These are phyloP conservation scores for Phytophthora litchii DNA, from an alignment of 352 stramenopile species.

Conservation along the genomic window DNA sequence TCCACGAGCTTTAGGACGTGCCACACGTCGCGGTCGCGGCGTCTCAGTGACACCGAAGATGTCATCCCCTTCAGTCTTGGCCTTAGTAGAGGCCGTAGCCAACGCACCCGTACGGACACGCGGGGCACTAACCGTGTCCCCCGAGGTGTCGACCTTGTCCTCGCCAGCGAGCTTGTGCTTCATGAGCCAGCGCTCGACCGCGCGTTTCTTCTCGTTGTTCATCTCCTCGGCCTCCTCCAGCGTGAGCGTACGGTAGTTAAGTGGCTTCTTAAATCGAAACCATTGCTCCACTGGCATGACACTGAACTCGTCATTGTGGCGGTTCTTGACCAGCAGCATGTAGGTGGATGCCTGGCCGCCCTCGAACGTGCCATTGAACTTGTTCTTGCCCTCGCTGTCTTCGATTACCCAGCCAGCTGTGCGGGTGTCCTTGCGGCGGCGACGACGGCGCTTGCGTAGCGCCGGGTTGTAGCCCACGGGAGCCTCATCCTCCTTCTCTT, in stretches of 20 bases:
- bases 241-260: conserved; percentile 85
- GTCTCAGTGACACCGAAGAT: conserved; percentile 71
- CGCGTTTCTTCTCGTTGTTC: conserved; percentile 91
- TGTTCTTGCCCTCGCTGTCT: conserved; percentile 82
- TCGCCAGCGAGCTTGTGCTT: conserved; percentile 86
- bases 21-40: conserved; percentile 50
- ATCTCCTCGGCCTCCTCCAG: conserved; percentile 86
- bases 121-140: conserved; percentile 69
- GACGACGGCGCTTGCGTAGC: conserved; percentile 74
- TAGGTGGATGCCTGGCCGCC: conserved; percentile 86
- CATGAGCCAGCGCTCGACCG: conserved; percentile 89
- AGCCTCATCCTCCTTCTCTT: conserved; percentile 79
- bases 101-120: conserved; percentile 75
- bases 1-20: conserved; percentile 56
- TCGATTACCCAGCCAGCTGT: conserved; percentile 87
- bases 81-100: conserved; percentile 31
- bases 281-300: conserved; percentile 88
- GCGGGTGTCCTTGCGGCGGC: conserved; percentile 75
- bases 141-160: conserved; percentile 57
- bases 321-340: conserved; percentile 88
- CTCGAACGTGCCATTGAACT: conserved; percentile 84
- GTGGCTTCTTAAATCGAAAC: conserved; percentile 91
- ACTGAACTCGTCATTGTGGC: conserved; percentile 88
- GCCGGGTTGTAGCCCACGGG: conserved; percentile 75
- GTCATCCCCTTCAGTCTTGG: conserved; percentile 51